Conservation (phyloP, 768 basidiomycete species). For the Termitomyces sp. region DNA sequence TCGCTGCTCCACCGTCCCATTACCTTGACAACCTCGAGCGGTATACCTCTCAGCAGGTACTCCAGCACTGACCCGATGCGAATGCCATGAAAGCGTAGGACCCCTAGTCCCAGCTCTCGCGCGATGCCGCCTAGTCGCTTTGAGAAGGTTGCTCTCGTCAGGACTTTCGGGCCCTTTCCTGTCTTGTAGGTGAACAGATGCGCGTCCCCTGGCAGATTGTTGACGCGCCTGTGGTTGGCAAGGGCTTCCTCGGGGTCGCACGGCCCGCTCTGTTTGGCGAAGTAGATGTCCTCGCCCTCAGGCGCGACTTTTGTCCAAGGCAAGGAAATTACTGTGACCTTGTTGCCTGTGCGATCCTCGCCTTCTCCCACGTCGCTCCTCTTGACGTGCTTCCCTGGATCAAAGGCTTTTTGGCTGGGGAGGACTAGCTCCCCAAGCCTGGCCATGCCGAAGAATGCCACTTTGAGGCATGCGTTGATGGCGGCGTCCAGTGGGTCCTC, state of each 20-base stretch:
- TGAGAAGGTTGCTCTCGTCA: conserved; percentile 19
- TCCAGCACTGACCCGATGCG: conserved; percentile 16
- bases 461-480: too few species aligned
- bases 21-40: background rate
- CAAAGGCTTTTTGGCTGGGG: too few species aligned
- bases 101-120: background rate
- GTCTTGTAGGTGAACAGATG: conserved; percentile 10
- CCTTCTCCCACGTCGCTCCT: background rate
- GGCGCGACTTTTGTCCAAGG: conserved; percentile 11
- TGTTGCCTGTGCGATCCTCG: conserved; percentile 2
- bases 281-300: conserved; percentile 14
- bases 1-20: too few species aligned
- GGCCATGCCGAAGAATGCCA: too few species aligned
- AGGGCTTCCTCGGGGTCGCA: conserved; percentile 4
- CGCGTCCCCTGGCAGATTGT: background rate
- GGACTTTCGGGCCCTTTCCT: background rate
- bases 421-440: too few species aligned
- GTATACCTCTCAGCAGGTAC: conserved; percentile 18
- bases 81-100: conserved; percentile 16
- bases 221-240: conserved; percentile 3
- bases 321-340: conserved; percentile 8
- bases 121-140: conserved; percentile 6
- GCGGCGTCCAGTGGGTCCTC: too few species aligned
- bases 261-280: conserved; percentile 4
- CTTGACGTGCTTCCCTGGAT: too few species aligned